Evolutionary conservation across 805 yeast genomes (phyloP), one percentile per base, ranked within the genome.

Genomic region (Ogataea naganishii): DNA sequence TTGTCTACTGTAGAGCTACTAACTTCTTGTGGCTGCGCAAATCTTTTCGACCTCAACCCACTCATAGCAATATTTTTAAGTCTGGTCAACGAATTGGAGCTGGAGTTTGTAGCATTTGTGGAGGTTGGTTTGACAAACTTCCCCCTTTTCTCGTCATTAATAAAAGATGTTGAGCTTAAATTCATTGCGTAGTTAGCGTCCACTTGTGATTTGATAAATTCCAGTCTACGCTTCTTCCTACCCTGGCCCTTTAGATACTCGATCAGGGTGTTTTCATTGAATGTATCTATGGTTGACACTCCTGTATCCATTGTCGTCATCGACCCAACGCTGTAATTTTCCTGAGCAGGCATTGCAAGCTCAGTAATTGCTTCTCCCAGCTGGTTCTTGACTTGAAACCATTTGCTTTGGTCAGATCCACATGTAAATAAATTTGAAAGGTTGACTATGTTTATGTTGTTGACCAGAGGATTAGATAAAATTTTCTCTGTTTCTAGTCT

Each of bases 151-250:
- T 26, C 12, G 20, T 26, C 20, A 11, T 18, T 16, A 12, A 26
- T 9, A 4, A 22, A 26, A 16, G 13, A n/a, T 26, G 28, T 16
- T 9, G 28, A 18, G 13, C 20, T 14, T 17, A 26, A 26, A 17
- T 18, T 26, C 18, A n/a, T 8, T 13, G 27, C 13, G 18, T 14
- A 17, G 8, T 17, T 26, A 4, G 9, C 18, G n/a, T 23, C 20
- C 20, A 24, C 10, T 14, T 20, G 20, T 8, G 32, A 29, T 11
- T 14, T 29, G 23, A 29, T 23, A 18, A 6, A 29, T 16, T 23
- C 27, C 9, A 23, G 20, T 18, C 32, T 29, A 9, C 14, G 18
- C 9, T 12, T n/a, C 10, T n/a, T 16, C 21, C 21, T 27, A 11
- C 20, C 12, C 7, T 12, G 6, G 9, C 6, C 10, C 20, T 9